These are phyloP conservation scores for Hydnomerulius pinastri DNA, from an alignment of 768 basidiomycete species.

Conservation along the genomic window DNA sequence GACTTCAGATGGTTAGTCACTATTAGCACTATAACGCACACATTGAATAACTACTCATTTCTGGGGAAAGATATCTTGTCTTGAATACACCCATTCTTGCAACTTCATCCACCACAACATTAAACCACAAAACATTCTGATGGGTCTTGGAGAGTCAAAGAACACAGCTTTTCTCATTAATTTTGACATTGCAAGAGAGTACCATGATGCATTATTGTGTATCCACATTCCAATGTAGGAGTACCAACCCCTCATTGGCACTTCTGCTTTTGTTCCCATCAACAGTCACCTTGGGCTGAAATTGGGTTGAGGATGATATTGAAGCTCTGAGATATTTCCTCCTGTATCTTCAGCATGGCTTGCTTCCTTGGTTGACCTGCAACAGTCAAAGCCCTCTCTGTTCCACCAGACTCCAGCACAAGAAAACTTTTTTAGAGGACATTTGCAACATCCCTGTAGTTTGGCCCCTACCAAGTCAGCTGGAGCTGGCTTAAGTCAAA, in stretches of 20 bases:
- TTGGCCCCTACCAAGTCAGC: no score
- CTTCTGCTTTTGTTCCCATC: not conserved
- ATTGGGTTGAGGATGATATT: not conserved
- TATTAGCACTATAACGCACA: not conserved
- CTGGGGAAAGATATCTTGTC: not conserved
- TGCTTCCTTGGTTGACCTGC: not conserved
- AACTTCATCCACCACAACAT: conserved; percentile 5
- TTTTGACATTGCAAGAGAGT: conserved; percentile 4
- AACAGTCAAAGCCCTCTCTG: not conserved
- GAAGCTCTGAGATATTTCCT: not conserved
- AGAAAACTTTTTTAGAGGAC: not conserved
- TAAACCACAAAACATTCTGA: conserved; percentile 9
- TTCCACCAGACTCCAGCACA: not conserved
- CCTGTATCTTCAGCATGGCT: not conserved
- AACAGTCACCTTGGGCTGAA: conserved; percentile 1
- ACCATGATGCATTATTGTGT: not conserved
- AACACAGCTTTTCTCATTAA: not conserved
- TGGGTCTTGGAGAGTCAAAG: not conserved
- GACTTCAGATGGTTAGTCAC: conserved; percentile 2
- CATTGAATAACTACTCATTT: not conserved
- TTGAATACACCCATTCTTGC: conserved; percentile 3
- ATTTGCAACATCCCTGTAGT: no score
- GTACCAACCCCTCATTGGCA: not conserved
- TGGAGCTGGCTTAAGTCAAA: no score
- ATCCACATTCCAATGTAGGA: not conserved